Evolutionary conservation across 371 early-diverging fungal species (phyloP), one percentile per base, ranked within the genome.

Genomic region (Mortierella sp.): DNA sequence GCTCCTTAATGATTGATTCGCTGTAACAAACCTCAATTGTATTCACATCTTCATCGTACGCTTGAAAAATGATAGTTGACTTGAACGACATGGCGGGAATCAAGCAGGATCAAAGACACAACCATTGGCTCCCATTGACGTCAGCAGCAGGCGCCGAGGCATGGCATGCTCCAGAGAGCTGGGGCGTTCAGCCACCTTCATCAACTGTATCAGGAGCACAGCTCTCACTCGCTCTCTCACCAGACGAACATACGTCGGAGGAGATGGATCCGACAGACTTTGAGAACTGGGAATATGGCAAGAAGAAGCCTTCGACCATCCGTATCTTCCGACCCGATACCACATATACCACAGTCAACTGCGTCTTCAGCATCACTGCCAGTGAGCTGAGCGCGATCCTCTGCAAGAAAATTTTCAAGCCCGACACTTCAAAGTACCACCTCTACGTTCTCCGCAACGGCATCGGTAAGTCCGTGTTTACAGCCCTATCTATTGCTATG

Each of bases 291-390:
- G 83, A 82, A 11, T 78, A 69, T 44, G 74, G 76, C 50, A 78
- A 85, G 69, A 76, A 74, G 46, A 85, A 80, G 31, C 24, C 64
- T 1, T 81, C 86, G n/a, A 81, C 82, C 6, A 92, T 94, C 67
- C 92, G 93, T 40, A 90, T 93, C 34, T 94, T 93, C 79, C 88
- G 92, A 44, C 91, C 91, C 3, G 96, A 95, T 79, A 91, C 92
- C 48, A 96, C 96, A 0, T 96, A 95, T 84, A 94, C 93, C 48
- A 96, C 96, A 0, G 90, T 96, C 61, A 92, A 90, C 72, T 92
- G 93, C 53, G 91, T 91, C 9, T 86, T 95, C 37, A 89, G 90
- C 34, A 91, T 93, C 1, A 94, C 96, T 5, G 91, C 96, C 3
- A 89, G 90, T 34, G 95, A 96, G 51, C 88, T 97, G n/a, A 90